Conservation (phyloP, 179 eudicot species). For the Silene noctiflora region DNA sequence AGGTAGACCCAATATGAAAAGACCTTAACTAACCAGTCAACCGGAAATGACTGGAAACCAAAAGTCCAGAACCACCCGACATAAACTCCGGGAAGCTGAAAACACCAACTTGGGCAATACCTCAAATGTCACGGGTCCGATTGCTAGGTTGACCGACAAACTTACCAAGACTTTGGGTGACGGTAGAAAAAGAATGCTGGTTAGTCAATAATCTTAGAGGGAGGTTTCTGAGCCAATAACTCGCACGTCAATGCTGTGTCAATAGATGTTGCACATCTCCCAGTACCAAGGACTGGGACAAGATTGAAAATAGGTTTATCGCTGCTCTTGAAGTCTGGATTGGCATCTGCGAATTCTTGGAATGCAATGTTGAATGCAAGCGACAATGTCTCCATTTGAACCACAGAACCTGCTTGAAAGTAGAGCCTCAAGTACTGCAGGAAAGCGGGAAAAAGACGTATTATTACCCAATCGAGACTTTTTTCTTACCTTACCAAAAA, state of each 20-base stretch:
- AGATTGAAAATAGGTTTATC: conserved; percentile 61
- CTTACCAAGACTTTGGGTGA: neutral
- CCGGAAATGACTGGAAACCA: too few relatives aligned
- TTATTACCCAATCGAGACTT: neutral
- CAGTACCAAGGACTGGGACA: conserved; percentile 71
- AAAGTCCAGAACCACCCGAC: too few relatives aligned
- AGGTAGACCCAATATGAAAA: too few relatives aligned
- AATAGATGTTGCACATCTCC: conserved; percentile 52
- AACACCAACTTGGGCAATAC: neutral
- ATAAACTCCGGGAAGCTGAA: too few relatives aligned
- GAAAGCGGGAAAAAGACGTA: neutral
- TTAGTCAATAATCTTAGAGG: conserved; percentile 3
- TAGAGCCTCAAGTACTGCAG: conserved; percentile 68
- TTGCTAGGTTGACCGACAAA: too few relatives aligned
- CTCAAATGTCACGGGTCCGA: neutral
- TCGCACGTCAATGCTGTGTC: conserved; percentile 70
- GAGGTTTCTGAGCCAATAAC: conserved; percentile 55
- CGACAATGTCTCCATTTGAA: conserved; percentile 51
- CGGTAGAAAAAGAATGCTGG: neutral
- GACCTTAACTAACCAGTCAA: too few relatives aligned
- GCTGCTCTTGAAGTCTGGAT: conserved; percentile 23
- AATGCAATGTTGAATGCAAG: conserved; percentile 40
- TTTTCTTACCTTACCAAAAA: too few relatives aligned
- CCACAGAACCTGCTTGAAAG: conserved; percentile 34
- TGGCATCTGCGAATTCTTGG: conserved; percentile 46